Percentiles rank a stretch among this genome's conserved stretches.
Evolutionary conservation across 345 rosid genomes (phyloP).

Genomic region (Boechera divaricarpa): DNA sequence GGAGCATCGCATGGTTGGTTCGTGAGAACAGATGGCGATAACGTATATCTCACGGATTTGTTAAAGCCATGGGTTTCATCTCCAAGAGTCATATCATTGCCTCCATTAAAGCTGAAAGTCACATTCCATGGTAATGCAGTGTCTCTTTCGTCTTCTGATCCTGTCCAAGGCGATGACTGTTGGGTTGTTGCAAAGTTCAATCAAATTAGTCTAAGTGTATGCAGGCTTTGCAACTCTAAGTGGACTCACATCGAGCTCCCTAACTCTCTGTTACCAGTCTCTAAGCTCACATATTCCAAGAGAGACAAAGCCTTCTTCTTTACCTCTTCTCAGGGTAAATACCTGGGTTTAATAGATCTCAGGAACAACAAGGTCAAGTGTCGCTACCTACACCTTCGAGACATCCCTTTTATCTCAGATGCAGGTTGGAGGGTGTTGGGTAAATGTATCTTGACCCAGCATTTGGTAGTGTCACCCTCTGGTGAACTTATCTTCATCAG

Average conservation of each 20-base stretch:
- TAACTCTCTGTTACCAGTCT: constrained; percentile 13
- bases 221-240: background rate
- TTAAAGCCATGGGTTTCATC: constrained; percentile 4
- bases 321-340: constrained; percentile 15
- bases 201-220: background rate
- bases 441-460: constrained; percentile 12
- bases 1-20: too few relatives aligned
- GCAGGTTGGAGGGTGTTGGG: constrained; percentile 4
- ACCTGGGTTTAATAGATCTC: constrained; percentile 1
- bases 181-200: constrained; percentile 23
- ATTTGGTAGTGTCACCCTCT: constrained; percentile 29
- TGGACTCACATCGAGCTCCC: constrained; percentile 20
- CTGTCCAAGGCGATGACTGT: constrained; percentile 5
- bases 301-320: constrained; percentile 24
- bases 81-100: constrained; percentile 10
- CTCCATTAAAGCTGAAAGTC: background rate
- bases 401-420: constrained; percentile 8
- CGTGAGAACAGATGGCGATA: too few relatives aligned
- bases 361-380: background rate
- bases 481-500: constrained; percentile 29
- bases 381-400: background rate
- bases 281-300: constrained; percentile 21
- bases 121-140: background rate
- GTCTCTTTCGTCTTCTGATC: constrained; percentile 3
- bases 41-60: too few relatives aligned